Percentiles rank a stretch among this genome's conserved stretches.
Evolutionary conservation across 2,329 filamentous ascomycete genomes (phyloP).

Genomic region (Didymella arachidicola): DNA sequence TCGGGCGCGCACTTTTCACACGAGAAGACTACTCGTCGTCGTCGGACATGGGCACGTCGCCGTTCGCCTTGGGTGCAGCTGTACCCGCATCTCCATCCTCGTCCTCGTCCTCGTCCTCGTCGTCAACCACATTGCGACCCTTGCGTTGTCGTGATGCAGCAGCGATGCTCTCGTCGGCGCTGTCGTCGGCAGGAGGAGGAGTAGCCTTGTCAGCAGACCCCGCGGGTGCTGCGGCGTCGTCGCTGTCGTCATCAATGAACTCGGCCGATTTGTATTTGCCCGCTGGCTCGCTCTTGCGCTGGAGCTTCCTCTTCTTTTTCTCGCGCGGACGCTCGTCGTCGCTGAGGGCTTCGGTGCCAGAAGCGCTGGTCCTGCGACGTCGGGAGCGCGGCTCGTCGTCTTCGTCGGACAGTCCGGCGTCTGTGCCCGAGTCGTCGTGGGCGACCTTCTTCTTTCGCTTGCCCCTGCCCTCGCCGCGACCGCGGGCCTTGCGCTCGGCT

Average conservation of each 20-base stretch:
- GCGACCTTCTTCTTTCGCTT: conserved; percentile 69
- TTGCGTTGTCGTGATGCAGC: conserved; percentile 40
- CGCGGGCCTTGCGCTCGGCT: conserved; percentile 61
- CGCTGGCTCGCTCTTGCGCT: conserved; percentile 57
- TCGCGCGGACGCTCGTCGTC: conserved; percentile 67
- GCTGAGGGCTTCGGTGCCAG: conserved; percentile 52
- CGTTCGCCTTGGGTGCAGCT: conserved; percentile 32
- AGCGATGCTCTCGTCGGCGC: conserved; percentile 36
- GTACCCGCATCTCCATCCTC: conserved; percentile 25
- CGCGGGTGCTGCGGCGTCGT: conserved; percentile 34
- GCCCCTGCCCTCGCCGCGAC: conserved; percentile 48
- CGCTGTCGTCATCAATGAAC: conserved; percentile 71
- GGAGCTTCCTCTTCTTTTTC: conserved; percentile 69
- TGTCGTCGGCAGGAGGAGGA: conserved; percentile 20
- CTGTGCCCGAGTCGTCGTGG: conserved; percentile 55
- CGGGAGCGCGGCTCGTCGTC: conserved; percentile 51
- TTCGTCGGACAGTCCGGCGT: conserved; percentile 46
- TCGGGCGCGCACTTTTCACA: neutral
- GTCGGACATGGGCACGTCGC: conserved; percentile 39
- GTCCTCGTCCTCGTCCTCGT: conserved; percentile 46
- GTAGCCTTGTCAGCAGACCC: conserved; percentile 26
- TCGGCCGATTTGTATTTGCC: conserved; percentile 87
- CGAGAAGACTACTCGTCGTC: conserved; percentile 35
- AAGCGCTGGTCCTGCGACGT: conserved; percentile 47
- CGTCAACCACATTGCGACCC: conserved; percentile 44